Percentiles rank a stretch among this genome's conserved stretches.
These are phyloP conservation scores for Penicillium coffeae DNA, from an alignment of 495 filamentous ascomycete species.

Conservation along the genomic window DNA sequence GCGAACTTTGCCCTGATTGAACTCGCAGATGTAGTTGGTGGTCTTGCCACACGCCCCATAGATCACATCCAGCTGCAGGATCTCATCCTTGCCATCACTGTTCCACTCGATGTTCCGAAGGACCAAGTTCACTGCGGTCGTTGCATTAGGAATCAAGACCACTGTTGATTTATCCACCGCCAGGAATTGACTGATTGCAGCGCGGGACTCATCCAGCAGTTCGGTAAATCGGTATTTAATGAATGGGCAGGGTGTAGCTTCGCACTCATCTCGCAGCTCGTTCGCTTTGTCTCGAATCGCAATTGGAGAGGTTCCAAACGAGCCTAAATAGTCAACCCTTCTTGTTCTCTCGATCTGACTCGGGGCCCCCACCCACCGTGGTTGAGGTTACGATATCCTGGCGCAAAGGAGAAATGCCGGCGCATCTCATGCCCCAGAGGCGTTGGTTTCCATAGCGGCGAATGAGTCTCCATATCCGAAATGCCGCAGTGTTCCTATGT, in stretches of 20 bases:
- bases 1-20: constrained; percentile 29
- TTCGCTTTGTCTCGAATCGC: constrained; percentile 51
- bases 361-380: constrained; percentile 59
- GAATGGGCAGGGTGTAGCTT: constrained; percentile 64
- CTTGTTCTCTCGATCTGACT: too few relatives aligned
- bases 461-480: neutral
- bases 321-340: too few relatives aligned
- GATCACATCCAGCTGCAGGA: constrained; percentile 62
- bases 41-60: constrained; percentile 69
- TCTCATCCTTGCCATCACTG: constrained; percentile 43
- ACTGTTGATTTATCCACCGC: constrained; percentile 53
- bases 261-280: constrained; percentile 52
- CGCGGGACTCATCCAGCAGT: constrained; percentile 59
- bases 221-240: constrained; percentile 58
- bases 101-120: constrained; percentile 60
- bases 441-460: constrained; percentile 1
- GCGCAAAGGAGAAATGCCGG: constrained; percentile 61
- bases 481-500: too few relatives aligned
- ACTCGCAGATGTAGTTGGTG: constrained; percentile 63
- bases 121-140: constrained; percentile 70
- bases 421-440: constrained; percentile 51
- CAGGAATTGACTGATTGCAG: constrained; percentile 59
- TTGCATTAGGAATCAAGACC: constrained; percentile 73
- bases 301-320: constrained; percentile 69
- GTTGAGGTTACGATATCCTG: constrained; percentile 64